phyloP scores from a whole-genome alignment of 1,284 basidiomycete genomes.

The Neonothopanus nambi region DNA sequence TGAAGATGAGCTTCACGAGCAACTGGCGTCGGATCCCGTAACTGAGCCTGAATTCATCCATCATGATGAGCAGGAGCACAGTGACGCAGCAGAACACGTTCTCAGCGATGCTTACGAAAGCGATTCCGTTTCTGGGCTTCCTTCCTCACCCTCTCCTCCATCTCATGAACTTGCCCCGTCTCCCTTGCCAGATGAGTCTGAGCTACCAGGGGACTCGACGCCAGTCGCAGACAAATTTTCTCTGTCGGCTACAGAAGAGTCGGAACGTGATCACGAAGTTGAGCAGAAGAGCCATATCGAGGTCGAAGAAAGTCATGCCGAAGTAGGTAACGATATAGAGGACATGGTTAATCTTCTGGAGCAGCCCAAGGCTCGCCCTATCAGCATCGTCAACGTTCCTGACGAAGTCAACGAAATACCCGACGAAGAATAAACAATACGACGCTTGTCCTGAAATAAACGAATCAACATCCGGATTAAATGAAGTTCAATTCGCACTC shows the following conservation, averaged over 20 bases:
- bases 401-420: conserved; percentile 50
- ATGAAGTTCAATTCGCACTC: neutral
- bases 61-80: conserved; percentile 19
- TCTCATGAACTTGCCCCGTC: too few relatives aligned
- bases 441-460: neutral
- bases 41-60: conserved; percentile 22
- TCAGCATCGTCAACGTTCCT: conserved; percentile 47
- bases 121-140: too few relatives aligned
- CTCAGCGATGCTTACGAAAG: neutral
- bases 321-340: conserved; percentile 48
- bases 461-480: neutral
- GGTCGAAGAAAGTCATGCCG: conserved; percentile 4
- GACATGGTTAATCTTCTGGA: conserved; percentile 68
- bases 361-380: conserved; percentile 41
- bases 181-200: neutral
- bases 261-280: neutral
- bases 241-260: neutral
- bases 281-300: neutral
- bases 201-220: neutral
- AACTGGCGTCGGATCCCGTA: conserved; percentile 14
- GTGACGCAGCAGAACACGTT: too few relatives aligned
- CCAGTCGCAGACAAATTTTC: neutral
- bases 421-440: conserved; percentile 37
- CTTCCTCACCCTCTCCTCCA: neutral
- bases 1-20: conserved; percentile 7